A percentile compares a stretch with the other conserved stretches of the same genome.
These are phyloP conservation scores for Arthrocladium fulminans DNA, from an alignment of 2,329 filamentous ascomycete species.

Conservation along the genomic window DNA sequence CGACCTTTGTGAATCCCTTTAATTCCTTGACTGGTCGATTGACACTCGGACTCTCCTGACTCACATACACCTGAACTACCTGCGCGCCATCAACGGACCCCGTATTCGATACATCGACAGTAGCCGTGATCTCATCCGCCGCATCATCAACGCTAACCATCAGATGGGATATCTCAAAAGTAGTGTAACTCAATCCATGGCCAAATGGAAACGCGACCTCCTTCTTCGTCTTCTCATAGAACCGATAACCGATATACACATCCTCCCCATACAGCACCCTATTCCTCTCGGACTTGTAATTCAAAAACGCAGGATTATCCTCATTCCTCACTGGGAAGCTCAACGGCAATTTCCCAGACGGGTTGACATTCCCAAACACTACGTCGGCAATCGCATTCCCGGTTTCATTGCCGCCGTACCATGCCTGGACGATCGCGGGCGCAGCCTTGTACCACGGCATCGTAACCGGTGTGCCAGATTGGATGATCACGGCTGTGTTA, in stretches of 20 bases:
- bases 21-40: constrained; percentile 53
- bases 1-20: constrained; percentile 58
- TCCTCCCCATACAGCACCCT: constrained; percentile 71
- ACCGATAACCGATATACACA: constrained; percentile 71
- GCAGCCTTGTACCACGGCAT: constrained; percentile 41
- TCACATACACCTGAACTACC: constrained; percentile 47
- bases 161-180: constrained; percentile 50
- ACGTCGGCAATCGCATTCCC: constrained; percentile 74
- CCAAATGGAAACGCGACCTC: constrained; percentile 67
- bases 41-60: constrained; percentile 42
- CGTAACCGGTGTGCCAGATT: constrained; percentile 62
- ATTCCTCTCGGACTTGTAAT: constrained; percentile 62
- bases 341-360: constrained; percentile 64
- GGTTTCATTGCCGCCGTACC: constrained; percentile 82
- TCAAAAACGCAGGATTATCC: constrained; percentile 68
- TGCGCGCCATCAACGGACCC: constrained; percentile 46
- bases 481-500: constrained; percentile 63
- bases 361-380: constrained; percentile 64
- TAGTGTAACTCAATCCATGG: constrained; percentile 69
- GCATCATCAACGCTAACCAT: constrained; percentile 37
- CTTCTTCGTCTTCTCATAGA: constrained; percentile 63
- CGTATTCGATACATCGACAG: constrained; percentile 44
- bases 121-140: constrained; percentile 40
- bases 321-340: constrained; percentile 60
- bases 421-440: constrained; percentile 61